Evolutionary conservation across 352 stramenopile species (phyloP), one percentile per base, ranked within the genome.

Genomic region (Globisporangium yorkense): DNA sequence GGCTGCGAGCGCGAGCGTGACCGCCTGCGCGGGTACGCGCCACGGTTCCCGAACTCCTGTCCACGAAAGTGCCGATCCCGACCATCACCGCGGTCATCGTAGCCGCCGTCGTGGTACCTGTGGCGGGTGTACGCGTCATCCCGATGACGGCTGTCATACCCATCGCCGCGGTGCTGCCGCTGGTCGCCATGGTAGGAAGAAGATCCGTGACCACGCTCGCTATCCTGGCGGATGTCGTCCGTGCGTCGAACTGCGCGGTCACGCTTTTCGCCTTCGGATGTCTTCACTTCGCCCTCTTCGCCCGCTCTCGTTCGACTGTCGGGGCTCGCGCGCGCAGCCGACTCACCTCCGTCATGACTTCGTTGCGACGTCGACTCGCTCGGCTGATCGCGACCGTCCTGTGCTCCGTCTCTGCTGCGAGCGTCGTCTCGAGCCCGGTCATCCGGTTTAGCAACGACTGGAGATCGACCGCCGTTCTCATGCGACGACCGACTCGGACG

Each of bases 321-420:
- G 3, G 20, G 44, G 5, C 7, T 49, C 44, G 44, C n/a, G 7
- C n/a, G 21, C n/a, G 20, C 44, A 27, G 1, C 56, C 29, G 37
- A n/a, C 0, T 52, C 40, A 1, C 46, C 13, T 0, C 37, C 29
- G 5, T 52, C 41, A 3, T 52, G 56, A 15, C 41, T 57, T n/a
- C 33, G 48, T 16, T 40, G 29, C 9, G 21, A 6, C 20, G 13
- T 52, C 39, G 13, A 16, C 10, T 46, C 49, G 15, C 40, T 56
- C 13, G 39, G 13, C 18, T 27, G 33, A 35, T 43, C 56, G 21
- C 35, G 29, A 48, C 44, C n/a, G 55, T 35, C 37, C 43, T 64
- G 13, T 24, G 33, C n/a, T 55, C 20, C 27, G 44, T 59, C 49
- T 13, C 35, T 12, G 51, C 53, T 31, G 12, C 58, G 51, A 53